Conservation (phyloP, 2,329 filamentous ascomycete genomes). For the Calonectria naviculata region DNA sequence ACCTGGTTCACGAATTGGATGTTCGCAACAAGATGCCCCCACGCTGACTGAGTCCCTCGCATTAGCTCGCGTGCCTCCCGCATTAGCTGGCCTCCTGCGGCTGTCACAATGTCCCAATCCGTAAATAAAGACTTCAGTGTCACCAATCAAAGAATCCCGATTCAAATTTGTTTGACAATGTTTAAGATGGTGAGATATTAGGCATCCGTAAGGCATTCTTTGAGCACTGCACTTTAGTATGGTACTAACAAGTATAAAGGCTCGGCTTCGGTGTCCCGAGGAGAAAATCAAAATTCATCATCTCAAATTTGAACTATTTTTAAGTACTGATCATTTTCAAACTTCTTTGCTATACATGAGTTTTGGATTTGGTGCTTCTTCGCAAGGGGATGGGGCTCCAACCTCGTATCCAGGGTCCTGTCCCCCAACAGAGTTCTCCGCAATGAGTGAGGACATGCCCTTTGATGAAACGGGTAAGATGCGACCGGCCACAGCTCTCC, state of each 20-base stretch:
- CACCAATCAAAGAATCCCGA: too few species aligned
- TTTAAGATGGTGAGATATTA: too few species aligned
- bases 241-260: background rate
- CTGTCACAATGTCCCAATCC: too few species aligned
- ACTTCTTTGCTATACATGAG: background rate
- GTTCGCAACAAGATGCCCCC: background rate
- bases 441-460: too few species aligned
- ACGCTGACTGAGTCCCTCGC: background rate
- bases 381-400: background rate
- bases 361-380: background rate
- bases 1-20: background rate
- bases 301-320: background rate
- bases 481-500: too few species aligned
- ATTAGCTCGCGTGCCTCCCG: background rate
- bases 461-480: background rate
- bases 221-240: too few species aligned
- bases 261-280: background rate
- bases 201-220: too few species aligned
- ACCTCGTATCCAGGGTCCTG: background rate
- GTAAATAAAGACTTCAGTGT: too few species aligned
- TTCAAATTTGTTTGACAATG: too few species aligned
- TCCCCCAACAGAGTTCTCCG: background rate
- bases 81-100: background rate
- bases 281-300: too few species aligned
- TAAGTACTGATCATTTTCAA: background rate